Evolutionary conservation across 768 basidiomycete genomes (phyloP).

Genomic region (Rhodotorula babjevae): DNA sequence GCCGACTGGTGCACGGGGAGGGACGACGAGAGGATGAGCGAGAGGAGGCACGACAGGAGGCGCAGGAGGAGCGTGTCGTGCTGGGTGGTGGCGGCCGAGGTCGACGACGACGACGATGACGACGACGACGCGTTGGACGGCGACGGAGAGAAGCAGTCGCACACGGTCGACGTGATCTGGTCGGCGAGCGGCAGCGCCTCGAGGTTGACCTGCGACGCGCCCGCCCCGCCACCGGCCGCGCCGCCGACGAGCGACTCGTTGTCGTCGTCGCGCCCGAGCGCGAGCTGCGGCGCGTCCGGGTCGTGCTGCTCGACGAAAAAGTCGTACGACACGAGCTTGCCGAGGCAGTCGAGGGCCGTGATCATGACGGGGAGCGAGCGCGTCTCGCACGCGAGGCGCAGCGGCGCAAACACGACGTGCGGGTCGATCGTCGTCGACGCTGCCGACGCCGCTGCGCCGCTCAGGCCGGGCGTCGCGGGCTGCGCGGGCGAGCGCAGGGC

Average conservation of each 20-base stretch:
- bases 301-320: slow-evolving; percentile 74
- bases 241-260: slow-evolving; percentile 18
- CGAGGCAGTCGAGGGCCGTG: slow-evolving; percentile 92
- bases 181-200: slow-evolving; percentile 63
- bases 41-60: slow-evolving; percentile 89
- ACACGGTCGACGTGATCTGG: slow-evolving; percentile 84
- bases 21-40: slow-evolving; percentile 69
- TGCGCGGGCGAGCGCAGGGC: slow-evolving; percentile 30
- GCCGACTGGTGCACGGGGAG: slow-evolving; percentile 86
- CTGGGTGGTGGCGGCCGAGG: slow-evolving; percentile 65
- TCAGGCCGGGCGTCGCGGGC: slow-evolving; percentile 1
- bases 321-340: slow-evolving; percentile 93
- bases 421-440: slow-evolving; percentile 49
- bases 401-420: slow-evolving; percentile 88
- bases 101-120: slow-evolving; percentile 87
- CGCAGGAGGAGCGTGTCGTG: slow-evolving; percentile 66
- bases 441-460: neutral
- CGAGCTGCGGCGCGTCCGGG: slow-evolving; percentile 25
- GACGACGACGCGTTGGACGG: slow-evolving; percentile 23
- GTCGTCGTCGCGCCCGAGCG: slow-evolving; percentile 24
- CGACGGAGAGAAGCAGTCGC: slow-evolving; percentile 43
- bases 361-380: slow-evolving; percentile 89
- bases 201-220: neutral
- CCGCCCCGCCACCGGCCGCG: neutral
- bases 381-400: slow-evolving; percentile 93